Base-by-base conservation (phyloP, 2,329 filamentous ascomycete genomes). In the Stemphylium beticola region DNA sequence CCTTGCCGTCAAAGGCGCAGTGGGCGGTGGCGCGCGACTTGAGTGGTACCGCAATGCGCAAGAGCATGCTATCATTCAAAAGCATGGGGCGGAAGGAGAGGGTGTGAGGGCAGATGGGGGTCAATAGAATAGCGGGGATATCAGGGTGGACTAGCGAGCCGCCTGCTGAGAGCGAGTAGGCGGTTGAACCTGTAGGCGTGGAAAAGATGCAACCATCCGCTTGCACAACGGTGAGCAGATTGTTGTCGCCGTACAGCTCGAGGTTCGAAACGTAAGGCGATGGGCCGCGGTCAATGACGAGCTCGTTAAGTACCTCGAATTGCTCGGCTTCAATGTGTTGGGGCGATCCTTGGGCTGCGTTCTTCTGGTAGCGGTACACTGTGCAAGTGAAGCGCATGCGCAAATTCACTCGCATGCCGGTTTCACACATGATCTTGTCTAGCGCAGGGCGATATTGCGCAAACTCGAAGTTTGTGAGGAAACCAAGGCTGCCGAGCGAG, bases 321-420 rank as follows among this genome's bases (percentile, higher is more conserved):
- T 96, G 93, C 78, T 98, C 93, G 39, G 89, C 91, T 76, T 97
- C 93, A 65, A 95, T 89, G 62, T 76, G 73, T 38, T 88, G 84
- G 34, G 86, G 85, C n/a, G 85, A 82, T 10, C 83, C 78, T 6
- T 79, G 75, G 37, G 72, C 74, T 12, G 72, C 64, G 34, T 73
- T 67, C 44, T 74, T 72, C 52, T 74, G 69, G 62, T 88, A 83
- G 39, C 93, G 89, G 79, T 93, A 97, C 8, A 99, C 93, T 0
- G 95, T 98, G 79, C 93, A 98, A 14, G 95, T 99, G 76, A 99
- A 99, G 58, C 95, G 90, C 95, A 99, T 99, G 64, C 95, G 92
- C 65, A 99, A 82, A 71, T 96, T 98, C 57, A 98, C 93, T 49
- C 93, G 89, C 93, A 99, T 98, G 51, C 95, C 95, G 1, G 90